Evolutionary conservation across 2,329 filamentous ascomycete genomes (phyloP), one percentile per base, ranked within the genome.

Genomic region (Fusarium concolor): DNA sequence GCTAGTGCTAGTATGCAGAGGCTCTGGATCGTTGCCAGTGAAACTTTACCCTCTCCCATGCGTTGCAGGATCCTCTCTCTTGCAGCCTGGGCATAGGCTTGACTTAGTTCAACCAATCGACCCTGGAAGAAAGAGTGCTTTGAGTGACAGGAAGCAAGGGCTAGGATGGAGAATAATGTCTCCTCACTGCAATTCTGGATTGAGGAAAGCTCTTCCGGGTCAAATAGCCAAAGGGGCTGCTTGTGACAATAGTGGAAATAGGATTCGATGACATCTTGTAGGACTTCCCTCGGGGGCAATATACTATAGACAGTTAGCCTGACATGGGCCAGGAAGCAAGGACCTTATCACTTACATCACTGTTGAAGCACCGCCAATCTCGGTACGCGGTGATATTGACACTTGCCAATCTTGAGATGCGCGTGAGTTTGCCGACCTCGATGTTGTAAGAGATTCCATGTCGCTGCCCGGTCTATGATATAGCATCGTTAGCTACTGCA

Each of bases 231-330:
- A 6, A 53, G 15, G 12, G 50, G 50, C 17, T 53, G 50, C 20
- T 26, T 53, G 12, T 53, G 50, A 26, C 28, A 53, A 14, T 44
- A 35, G 2, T 44, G 50, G 8, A 53, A 53, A 7, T 53, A 53
- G 0, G 24, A 20, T 17, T 44, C 38, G 2, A 45, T 4, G 4
- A 44, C 38, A 44, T 53, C 28, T 8, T 53, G 38, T 18, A 53
- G 6, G 8, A 53, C 20, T 3, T 53, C 38, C 1, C 10, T 35
- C 2, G 28, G 9, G 2, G 50, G 50, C 2, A 44, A 18, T 17
- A 33, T 1, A 8, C 20, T 44, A 15, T 18, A 10, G 1, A 7
- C 5, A 33, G 17, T 53, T 2, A 35, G 17, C 10, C 3, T n/a
- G 29, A 2, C 10, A 7, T 2, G 6, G 8, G 5, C 14, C 11